Base-by-base conservation (phyloP, 2,329 filamentous ascomycete genomes). In the Trichoderma simmonsii region DNA sequence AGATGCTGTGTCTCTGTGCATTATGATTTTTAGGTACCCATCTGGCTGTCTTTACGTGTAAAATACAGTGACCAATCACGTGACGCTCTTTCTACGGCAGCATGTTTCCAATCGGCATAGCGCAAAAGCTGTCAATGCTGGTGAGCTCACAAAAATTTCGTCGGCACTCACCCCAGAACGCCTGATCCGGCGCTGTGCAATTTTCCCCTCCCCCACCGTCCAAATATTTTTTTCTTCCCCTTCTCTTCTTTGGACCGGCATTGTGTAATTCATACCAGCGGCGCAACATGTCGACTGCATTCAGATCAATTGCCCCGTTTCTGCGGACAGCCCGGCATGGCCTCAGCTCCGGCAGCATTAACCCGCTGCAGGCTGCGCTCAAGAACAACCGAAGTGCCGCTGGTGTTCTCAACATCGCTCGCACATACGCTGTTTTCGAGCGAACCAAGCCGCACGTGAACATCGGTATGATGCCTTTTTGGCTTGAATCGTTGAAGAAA, bases 391-490 rank as follows among this genome's bases (percentile, higher is more conserved):
- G 90, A 82, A 89, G 88, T 80, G 86, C 87, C 76, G 86, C 88
- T 76, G 87, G 89, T 75, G 86, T 91, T 77, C 85, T 92, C 79
- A 91, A 90, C 83, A 84, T 91, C 79, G 87, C 88, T 81, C 86
- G 90, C 77, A 86, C 86, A 80, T 92, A 91, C 77, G 90, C 90
- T 74, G 86, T 87, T 72, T 99, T 92, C 82, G 90, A 97, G 88
- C 91, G 96, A 81, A 91, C 87, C 81, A 99, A 99, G 89, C 96
- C 96, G 73, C 96, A 99, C 83, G 95, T 99, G 77, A 99, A 99
- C 86, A 96, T 99, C 81, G 96, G 96, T 93, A 87, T 77, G 86
- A n/a, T 5, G 21, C 30, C 15, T 51, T 24, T 24, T 57, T 36
- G 14, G 26, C 9, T 30, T n/a, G n/a, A 12, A 21, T 2, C 4